Conservation (phyloP, 768 basidiomycete species). For the Thelephora ganbajun region DNA sequence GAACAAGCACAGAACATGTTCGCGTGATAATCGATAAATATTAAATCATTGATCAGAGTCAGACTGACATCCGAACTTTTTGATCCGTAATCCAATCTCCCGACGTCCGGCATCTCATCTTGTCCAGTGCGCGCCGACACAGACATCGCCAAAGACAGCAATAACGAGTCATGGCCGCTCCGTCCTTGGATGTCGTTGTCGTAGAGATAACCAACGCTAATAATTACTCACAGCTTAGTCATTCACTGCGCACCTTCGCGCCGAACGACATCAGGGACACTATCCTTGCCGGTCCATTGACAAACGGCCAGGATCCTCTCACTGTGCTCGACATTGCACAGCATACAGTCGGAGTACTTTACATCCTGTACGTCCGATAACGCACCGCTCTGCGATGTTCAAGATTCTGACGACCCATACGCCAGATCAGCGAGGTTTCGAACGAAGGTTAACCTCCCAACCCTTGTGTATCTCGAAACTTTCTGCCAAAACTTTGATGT, state of each 20-base stretch:
- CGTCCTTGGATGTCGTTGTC: background rate
- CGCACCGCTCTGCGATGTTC: background rate
- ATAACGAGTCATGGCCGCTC: no score
- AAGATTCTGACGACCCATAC: background rate
- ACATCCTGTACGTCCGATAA: slow-evolving; percentile 54
- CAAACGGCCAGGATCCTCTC: slow-evolving; percentile 58
- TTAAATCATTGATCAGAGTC: no score
- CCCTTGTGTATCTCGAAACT: slow-evolving; percentile 26
- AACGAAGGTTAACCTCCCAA: slow-evolving; percentile 24
- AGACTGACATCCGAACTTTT: no score
- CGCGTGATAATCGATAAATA: no score
- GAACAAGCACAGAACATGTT: no score
- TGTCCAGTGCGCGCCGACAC: no score
- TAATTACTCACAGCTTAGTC: background rate
- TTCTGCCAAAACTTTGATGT: slow-evolving; percentile 56
- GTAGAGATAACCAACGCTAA: background rate
- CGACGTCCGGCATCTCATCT: no score
- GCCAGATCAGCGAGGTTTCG: slow-evolving; percentile 47
- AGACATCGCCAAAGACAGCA: no score
- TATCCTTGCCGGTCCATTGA: slow-evolving; percentile 37
- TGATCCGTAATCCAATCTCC: no score
- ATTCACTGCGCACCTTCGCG: slow-evolving; percentile 15
- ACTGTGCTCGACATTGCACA: slow-evolving; percentile 34
- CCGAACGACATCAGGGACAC: slow-evolving; percentile 46
- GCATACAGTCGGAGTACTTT: slow-evolving; percentile 54